Percentiles rank a stretch among this genome's conserved stretches.
These are phyloP conservation scores for Breynia disticha DNA, from an alignment of 441 rosid genomes.

Conservation along the genomic window DNA sequence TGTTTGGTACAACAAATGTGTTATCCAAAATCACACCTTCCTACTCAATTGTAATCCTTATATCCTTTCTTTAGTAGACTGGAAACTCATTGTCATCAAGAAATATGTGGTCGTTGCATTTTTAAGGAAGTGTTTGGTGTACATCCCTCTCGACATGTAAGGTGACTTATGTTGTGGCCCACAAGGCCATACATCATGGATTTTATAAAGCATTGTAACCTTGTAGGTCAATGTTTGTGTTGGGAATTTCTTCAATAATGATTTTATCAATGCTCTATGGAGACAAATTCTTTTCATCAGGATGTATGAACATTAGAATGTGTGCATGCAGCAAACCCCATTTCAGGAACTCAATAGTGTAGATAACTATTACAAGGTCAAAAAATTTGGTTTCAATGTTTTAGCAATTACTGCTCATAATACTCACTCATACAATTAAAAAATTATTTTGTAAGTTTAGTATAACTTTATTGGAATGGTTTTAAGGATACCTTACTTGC, in stretches of 20 bases:
- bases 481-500: background rate
- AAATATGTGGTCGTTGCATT: background rate
- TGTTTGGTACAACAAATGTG: slow-evolving; percentile 9
- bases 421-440: background rate
- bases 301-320: slow-evolving; percentile 4
- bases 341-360: slow-evolving; percentile 6
- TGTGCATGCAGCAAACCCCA: slow-evolving; percentile 10
- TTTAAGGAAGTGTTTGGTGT: background rate
- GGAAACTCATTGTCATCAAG: slow-evolving; percentile 7
- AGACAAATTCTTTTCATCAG: background rate
- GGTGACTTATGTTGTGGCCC: background rate
- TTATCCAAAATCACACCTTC: background rate
- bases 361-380: background rate
- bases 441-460: background rate
- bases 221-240: too few species aligned
- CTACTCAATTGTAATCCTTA: background rate
- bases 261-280: background rate
- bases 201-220: background rate
- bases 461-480: too few species aligned
- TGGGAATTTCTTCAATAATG: slow-evolving; percentile 1
- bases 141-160: background rate
- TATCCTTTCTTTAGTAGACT: background rate
- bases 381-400: background rate
- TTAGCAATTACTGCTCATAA: background rate
- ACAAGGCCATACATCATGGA: slow-evolving; percentile 16